Percentiles rank a stretch among this genome's conserved stretches.
phyloP scores from a whole-genome alignment of 1,139 yeast species.

The Geotrichum klebahnii region DNA sequence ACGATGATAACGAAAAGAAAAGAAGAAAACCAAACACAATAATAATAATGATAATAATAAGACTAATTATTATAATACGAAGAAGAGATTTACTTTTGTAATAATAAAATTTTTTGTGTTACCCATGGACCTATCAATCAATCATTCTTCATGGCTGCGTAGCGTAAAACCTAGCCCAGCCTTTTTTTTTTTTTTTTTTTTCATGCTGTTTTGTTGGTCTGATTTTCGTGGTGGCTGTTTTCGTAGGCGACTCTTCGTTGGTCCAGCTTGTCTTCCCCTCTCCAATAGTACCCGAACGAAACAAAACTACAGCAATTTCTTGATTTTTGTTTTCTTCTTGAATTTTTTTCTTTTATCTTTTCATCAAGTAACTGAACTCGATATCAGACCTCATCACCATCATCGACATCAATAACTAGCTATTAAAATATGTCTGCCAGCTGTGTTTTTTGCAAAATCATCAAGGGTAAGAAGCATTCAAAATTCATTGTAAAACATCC shows the following conservation, averaged over 20 bases:
- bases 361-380: neutral
- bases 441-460: slow-evolving; percentile 88
- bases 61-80: neutral
- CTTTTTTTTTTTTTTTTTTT: too few relatives aligned
- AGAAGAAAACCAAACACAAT: neutral
- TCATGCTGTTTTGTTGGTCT: too few relatives aligned
- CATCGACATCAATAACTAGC: neutral
- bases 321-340: too few relatives aligned
- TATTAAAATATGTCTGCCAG: slow-evolving; percentile 37
- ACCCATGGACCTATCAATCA: neutral
- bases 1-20: neutral
- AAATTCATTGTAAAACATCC: too few relatives aligned
- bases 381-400: too few relatives aligned
- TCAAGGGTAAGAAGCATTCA: slow-evolving; percentile 54
- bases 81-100: neutral
- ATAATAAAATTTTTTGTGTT: too few relatives aligned
- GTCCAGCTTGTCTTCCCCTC: too few relatives aligned
- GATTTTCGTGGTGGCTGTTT: too few relatives aligned
- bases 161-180: too few relatives aligned
- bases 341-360: neutral
- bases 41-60: neutral
- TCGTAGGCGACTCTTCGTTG: too few relatives aligned
- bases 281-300: neutral
- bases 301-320: neutral
- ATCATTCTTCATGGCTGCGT: neutral